Evolutionary conservation across 1,284 basidiomycete genomes (phyloP), one percentile per base, ranked within the genome.

Genomic region (Fomes fomentarius): DNA sequence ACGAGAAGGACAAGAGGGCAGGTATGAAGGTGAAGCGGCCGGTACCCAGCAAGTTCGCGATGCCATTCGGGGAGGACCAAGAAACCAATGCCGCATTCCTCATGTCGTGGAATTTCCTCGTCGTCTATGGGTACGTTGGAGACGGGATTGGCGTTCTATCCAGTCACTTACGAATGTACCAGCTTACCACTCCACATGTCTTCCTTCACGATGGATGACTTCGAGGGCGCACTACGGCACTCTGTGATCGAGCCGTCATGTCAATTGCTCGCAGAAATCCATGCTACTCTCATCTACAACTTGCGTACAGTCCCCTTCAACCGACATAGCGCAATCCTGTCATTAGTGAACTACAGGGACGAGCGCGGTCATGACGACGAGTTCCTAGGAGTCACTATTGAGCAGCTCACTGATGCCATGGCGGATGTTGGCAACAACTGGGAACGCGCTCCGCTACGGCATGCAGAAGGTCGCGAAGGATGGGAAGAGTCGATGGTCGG

Each of bases 151-250:
- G n/a, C 15, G 7, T 12, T 37, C 3, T 17, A 15, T 31, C 31
- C 54, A 55, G 57, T 31, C 22, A 34, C 33, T 56, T 31, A 45
- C 44, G 12, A 30, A 17, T 43, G 45, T 42, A 37, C 8, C 66
- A 94, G 94, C 8, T 88, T 91, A 80, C 88, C 95, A 2, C 78
- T 99, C 14, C 85, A 89, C 58, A 74, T 99, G 10, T 96, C 96
- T n/a, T 77, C 88, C 10, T 94, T 98, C 69, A 91, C 94, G 0
- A 78, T 98, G 64, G 97, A 99, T 70, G 97, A 98, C 64, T 94
- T 91, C 67, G 94, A 96, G 67, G 83, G 87, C 56, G 89, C 94
- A 0, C 76, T 99, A 25, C 85, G 88, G 47, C 96, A 99, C 70
- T 77, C 80, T 14, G 75, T 83, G 47, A 66, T 76, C 33, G 91